Percentiles rank a stretch among this genome's conserved stretches.
Conservation (phyloP, 352 stramenopile species). For the Plasmopara muralis region DNA sequence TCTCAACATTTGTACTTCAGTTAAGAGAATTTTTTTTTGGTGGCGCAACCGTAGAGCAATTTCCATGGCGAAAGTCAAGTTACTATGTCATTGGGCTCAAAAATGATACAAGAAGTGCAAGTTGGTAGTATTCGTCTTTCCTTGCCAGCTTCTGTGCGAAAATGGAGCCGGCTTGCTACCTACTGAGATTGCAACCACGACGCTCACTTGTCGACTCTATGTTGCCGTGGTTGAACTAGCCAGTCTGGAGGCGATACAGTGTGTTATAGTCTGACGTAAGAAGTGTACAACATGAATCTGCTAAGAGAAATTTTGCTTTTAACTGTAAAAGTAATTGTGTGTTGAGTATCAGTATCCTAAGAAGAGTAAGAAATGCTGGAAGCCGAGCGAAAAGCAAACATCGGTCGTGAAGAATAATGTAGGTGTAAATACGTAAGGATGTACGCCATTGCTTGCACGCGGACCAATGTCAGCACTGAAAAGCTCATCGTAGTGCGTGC, state of each 20-base stretch:
- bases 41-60: slow-evolving; percentile 8
- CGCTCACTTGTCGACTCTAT: slow-evolving; percentile 21
- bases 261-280: slow-evolving; percentile 34
- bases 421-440: neutral
- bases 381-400: slow-evolving; percentile 16
- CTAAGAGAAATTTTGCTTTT: slow-evolving; percentile 44
- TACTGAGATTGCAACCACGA: neutral
- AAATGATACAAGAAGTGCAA: no score
- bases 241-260: slow-evolving; percentile 31
- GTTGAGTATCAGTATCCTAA: neutral
- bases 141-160: slow-evolving; percentile 44
- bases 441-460: no score
- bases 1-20: slow-evolving; percentile 29
- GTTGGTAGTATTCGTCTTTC: slow-evolving; percentile 48
- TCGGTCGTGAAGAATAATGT: neutral
- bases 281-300: slow-evolving; percentile 34
- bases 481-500: no score
- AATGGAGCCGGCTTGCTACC: slow-evolving; percentile 25
- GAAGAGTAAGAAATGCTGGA: slow-evolving; percentile 12
- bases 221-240: slow-evolving; percentile 58
- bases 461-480: no score
- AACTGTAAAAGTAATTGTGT: slow-evolving; percentile 20
- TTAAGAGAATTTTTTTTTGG: slow-evolving; percentile 21
- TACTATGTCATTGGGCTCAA: slow-evolving; percentile 32
- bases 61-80: slow-evolving; percentile 39